Evolutionary conservation across 495 filamentous ascomycete species (phyloP), one percentile per base, ranked within the genome.

Genomic region (Penicillium tannophilum): DNA sequence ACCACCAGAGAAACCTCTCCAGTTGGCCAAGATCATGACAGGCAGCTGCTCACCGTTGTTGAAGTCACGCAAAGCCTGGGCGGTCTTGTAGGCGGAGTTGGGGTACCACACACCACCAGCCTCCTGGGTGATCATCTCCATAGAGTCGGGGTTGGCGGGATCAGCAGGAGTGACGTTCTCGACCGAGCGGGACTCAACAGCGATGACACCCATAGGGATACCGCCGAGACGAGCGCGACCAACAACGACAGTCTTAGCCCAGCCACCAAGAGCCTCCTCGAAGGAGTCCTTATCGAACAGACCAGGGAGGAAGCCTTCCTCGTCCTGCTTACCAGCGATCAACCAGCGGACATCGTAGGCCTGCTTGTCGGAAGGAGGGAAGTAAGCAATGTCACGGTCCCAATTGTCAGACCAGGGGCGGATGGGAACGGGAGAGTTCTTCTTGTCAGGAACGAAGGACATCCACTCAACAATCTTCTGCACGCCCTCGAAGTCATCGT

Each of bases 71-170:
- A 98, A 94, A 55, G 94, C 94, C 72, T 98, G 94, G 17, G 94
- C 95, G 54, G 94, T 98, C 89, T 98, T 98, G 85, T 90, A 98
- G 33, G 94, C 95, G 6, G 93, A 97, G 83, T 98, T 98, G 66
- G 94, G 94, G 75, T 98, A 98, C 94, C 94, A 98, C 26, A 98
- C 94, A 70, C 96, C 95, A 80, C 94, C 94, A 64, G 94, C 94
- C 80, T 98, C 94, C 55, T 87, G 91, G 57, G 83, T 83, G 63
- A 97, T 86, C 77, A 95, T 92, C 79, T 98, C 94, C 65, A 91
- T 94, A 5, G 94, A 98, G 74, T 98, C 94, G 10, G 93, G 94
- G 79, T 98, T 98, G 65, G 94, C 94, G 41, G 95, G 93, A 66
- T 98, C 94, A n/a, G 95, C 94, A 53, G 94, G 94, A 14, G 90